phyloP scores from a whole-genome alignment of 495 filamentous ascomycete species.

The Neurospora sp. region DNA sequence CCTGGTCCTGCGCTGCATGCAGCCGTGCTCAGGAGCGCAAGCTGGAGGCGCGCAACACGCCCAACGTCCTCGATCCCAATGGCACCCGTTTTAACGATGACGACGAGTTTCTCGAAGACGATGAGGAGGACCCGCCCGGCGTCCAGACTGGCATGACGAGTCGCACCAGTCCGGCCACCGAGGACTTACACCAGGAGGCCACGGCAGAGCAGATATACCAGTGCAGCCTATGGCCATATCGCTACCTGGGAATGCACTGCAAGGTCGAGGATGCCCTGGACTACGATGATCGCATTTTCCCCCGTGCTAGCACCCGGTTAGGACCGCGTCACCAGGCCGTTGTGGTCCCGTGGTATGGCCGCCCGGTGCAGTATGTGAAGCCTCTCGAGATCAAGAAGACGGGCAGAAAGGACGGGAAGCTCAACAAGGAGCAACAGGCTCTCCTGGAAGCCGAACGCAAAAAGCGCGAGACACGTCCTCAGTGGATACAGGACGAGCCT shows the following conservation, averaged over 20 bases:
- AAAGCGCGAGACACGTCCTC: slow-evolving; percentile 69
- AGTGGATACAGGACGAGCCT: slow-evolving; percentile 89
- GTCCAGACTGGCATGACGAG: slow-evolving; percentile 54
- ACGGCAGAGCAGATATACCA: slow-evolving; percentile 87
- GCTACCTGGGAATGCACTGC: slow-evolving; percentile 93
- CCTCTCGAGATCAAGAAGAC: slow-evolving; percentile 71
- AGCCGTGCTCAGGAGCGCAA: slow-evolving; percentile 88
- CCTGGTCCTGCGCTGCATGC: slow-evolving; percentile 94
- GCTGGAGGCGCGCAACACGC: slow-evolving; percentile 83
- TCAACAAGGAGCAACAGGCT: slow-evolving; percentile 67
- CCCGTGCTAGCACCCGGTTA: slow-evolving; percentile 83
- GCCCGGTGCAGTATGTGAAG: slow-evolving; percentile 81
- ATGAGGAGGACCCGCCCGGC: slow-evolving; percentile 65
- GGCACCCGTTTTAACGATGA: slow-evolving; percentile 13
- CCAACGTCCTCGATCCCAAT: slow-evolving; percentile 38
- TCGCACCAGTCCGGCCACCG: slow-evolving; percentile 47
- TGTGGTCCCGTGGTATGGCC: slow-evolving; percentile 73
- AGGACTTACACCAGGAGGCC: slow-evolving; percentile 52
- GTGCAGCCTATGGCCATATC: slow-evolving; percentile 89
- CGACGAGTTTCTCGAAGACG: slow-evolving; percentile 43
- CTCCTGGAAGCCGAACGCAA: slow-evolving; percentile 71
- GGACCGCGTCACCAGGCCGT: slow-evolving; percentile 88
- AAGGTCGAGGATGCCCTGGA: slow-evolving; percentile 93
- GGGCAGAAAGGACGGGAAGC: slow-evolving; percentile 54
- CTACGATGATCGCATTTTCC: slow-evolving; percentile 96